Conservation (phyloP, 768 basidiomycete species). For the Leccinum incarnatum region DNA sequence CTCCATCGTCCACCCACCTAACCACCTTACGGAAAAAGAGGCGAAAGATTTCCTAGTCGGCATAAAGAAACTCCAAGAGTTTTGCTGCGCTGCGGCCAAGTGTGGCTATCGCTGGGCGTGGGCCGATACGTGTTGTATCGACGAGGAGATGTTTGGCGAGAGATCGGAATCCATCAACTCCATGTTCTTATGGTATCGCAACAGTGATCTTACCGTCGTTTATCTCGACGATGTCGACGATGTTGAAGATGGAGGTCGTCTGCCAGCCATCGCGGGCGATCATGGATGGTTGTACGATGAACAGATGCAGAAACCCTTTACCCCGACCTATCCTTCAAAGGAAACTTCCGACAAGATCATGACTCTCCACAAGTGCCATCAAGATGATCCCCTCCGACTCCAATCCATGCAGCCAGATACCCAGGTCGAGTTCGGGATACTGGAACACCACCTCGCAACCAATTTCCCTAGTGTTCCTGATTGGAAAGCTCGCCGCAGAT, state of each 20-base stretch:
- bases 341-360: background rate
- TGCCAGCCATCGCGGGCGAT: background rate
- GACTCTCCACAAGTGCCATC: conserved; percentile 13
- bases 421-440: conserved; percentile 18
- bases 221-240: conserved; percentile 29
- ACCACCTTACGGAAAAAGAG: background rate
- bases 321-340: background rate
- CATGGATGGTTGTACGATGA: conserved; percentile 16
- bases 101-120: conserved; percentile 33
- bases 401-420: conserved; percentile 15
- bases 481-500: background rate
- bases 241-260: conserved; percentile 12
- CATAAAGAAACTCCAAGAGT: conserved; percentile 28
- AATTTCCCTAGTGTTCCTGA: conserved; percentile 2
- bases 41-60: background rate
- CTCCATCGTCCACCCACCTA: conserved; percentile 3
- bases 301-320: conserved; percentile 18
- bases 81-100: conserved; percentile 27
- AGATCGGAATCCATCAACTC: conserved; percentile 29
- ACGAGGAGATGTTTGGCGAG: conserved; percentile 23
- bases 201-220: conserved; percentile 27
- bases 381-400: background rate
- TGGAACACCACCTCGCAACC: conserved; percentile 10
- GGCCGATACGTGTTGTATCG: conserved; percentile 30
- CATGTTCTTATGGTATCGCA: conserved; percentile 30